Conservation (phyloP, 73 alveolate species). For the Paramecium bursaria region DNA sequence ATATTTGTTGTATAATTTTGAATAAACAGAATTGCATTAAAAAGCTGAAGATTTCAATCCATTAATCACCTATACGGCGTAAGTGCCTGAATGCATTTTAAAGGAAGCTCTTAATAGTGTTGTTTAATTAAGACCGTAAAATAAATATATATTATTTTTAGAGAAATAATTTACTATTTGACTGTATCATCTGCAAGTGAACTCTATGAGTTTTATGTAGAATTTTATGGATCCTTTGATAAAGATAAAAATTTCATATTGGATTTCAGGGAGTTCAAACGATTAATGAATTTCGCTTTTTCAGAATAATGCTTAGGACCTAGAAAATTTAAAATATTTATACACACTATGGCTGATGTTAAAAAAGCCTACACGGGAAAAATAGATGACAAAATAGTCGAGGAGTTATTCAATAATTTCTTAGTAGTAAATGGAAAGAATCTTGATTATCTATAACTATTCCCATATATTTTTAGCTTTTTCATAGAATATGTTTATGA, state of each 20-base stretch:
- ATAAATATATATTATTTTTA: too few relatives aligned
- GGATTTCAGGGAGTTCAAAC: neutral
- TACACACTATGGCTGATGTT: neutral
- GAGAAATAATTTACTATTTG: slow-evolving; percentile 14
- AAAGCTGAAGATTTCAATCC: too few relatives aligned
- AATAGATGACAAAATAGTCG: neutral
- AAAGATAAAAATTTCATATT: slow-evolving; percentile 30
- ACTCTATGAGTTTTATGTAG: slow-evolving; percentile 44
- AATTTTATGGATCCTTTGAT: slow-evolving; percentile 43
- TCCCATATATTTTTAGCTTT: slow-evolving; percentile 30
- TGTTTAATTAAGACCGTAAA: too few relatives aligned
- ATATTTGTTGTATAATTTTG: too few relatives aligned
- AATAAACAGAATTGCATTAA: too few relatives aligned
- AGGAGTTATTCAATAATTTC: neutral
- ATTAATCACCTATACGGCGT: too few relatives aligned
- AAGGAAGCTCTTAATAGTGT: too few relatives aligned
- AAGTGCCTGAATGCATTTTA: too few relatives aligned
- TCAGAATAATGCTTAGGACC: slow-evolving; percentile 29
- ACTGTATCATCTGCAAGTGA: slow-evolving; percentile 1
- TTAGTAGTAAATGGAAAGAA: neutral
- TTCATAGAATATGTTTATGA: slow-evolving; percentile 10
- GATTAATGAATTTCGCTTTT: neutral
- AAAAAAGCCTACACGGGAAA: neutral
- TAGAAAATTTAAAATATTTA: slow-evolving; percentile 27
- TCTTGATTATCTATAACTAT: neutral